Evolutionary conservation across 2,329 filamentous ascomycete species (phyloP), one percentile per base, ranked within the genome.

Genomic region (Diaporthe capsici): DNA sequence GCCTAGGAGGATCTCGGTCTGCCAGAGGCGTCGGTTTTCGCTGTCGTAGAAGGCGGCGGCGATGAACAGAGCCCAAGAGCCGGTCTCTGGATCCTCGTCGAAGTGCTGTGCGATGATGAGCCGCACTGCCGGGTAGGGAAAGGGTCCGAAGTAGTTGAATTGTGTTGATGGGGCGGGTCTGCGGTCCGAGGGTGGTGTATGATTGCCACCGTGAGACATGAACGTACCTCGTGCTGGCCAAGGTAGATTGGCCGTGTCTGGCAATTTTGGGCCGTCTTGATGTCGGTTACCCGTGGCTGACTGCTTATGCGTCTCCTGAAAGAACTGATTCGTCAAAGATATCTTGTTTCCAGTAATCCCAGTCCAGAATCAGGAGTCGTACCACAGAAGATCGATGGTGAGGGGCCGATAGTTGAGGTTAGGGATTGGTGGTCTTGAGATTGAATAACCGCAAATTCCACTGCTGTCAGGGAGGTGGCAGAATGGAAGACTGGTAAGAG

Each of bases 1-100:
- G n/a, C 80, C 78, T 17, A 84, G 55, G 25, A 82, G 79, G 8
- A 84, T 60, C 75, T 84, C 81, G 5, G 78, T 82, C 37, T 81
- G 80, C 80, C 81, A 84, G 57, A 85, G 76, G 47, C 82, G 80
- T 28, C 73, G 70, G 49, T 80, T 78, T 4, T 80, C 68, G 3
- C 63, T 72, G 80, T 84, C 82, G 77, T 83, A 84, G 67, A 84
- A 85, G 1, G 81, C 80, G 2, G 79, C 83, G 25, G 81, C 71
- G n/a, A 84, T 74, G 17, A 84, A 76, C 72, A 81, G 82, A 58
- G 80, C 82, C 82, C 82, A 84, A 60, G 78, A 79, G 12, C 63
- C 76, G 13, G 75, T 67, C 17, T 68, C 71, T 13, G 78, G 80
- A 60, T 81, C 79, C 51, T 80, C 49, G 75, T 79, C 81, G 57